Conservation (phyloP, 352 stramenopile species). For the Globisporangium barbulae region DNA sequence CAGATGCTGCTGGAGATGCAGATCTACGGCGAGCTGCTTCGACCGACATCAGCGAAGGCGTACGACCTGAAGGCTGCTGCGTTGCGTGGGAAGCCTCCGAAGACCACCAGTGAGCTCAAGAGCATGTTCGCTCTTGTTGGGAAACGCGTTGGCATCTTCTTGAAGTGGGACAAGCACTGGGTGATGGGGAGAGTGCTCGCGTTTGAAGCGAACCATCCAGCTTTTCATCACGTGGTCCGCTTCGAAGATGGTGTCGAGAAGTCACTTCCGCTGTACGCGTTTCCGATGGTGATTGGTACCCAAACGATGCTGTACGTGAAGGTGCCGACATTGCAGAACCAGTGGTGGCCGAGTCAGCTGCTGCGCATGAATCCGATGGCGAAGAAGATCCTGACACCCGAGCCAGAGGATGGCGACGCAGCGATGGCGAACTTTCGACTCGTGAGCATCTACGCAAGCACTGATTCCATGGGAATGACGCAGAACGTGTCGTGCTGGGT, state of each 20-base stretch:
- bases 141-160: constrained; percentile 59
- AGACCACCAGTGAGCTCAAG: constrained; percentile 38
- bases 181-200: constrained; percentile 59
- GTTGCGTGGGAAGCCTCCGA: constrained; percentile 48
- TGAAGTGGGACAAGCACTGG: constrained; percentile 82
- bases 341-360: constrained; percentile 76
- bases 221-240: constrained; percentile 55
- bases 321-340: constrained; percentile 48
- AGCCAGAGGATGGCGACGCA: constrained; percentile 31
- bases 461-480: constrained; percentile 21
- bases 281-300: constrained; percentile 68
- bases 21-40: constrained; percentile 63
- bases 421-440: constrained; percentile 44
- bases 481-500: constrained; percentile 73
- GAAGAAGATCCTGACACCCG: constrained; percentile 33
- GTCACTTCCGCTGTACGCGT: constrained; percentile 60
- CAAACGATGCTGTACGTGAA: constrained; percentile 68
- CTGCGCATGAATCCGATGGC: constrained; percentile 64
- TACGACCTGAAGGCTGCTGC: constrained; percentile 40
- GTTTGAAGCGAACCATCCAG: constrained; percentile 49
- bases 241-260: constrained; percentile 71
- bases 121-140: constrained; percentile 62
- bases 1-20: constrained; percentile 87
- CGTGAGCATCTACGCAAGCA: constrained; percentile 53
- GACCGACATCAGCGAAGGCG: constrained; percentile 61